A percentile compares a stretch with the other conserved stretches of the same genome.
Conservation (phyloP, 176 grass and related monocot genomes). For the Chrysopogon serrulatus region DNA sequence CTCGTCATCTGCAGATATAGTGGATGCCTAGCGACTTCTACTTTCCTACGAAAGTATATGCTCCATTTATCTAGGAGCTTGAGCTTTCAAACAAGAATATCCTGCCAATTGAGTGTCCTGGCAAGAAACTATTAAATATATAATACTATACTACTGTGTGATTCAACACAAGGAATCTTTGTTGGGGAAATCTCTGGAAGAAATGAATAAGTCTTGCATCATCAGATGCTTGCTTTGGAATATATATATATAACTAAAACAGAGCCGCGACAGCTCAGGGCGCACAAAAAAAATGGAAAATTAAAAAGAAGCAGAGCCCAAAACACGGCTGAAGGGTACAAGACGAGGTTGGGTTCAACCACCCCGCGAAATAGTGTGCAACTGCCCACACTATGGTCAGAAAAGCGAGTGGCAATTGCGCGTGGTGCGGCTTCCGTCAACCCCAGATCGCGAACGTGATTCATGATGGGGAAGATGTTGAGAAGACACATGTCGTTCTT, state of each 20-base stretch:
- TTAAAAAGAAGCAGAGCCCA: too few relatives aligned
- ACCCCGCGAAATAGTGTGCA: neutral
- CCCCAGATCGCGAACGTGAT: neutral
- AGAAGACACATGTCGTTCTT: neutral
- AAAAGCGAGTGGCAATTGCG: neutral
- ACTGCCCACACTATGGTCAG: conserved; percentile 1
- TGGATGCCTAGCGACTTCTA: too few relatives aligned
- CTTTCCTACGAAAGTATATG: too few relatives aligned
- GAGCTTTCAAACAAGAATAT: neutral
- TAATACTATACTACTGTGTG: neutral
- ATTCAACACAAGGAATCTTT: neutral
- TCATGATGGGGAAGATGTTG: neutral
- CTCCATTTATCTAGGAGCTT: neutral
- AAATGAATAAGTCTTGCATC: neutral
- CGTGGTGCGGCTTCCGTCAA: neutral
- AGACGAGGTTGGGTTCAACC: conserved; percentile 8
- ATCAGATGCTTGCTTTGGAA: neutral
- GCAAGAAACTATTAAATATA: neutral
- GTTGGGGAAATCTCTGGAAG: neutral
- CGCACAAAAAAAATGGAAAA: too few relatives aligned
- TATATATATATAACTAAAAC: too few relatives aligned
- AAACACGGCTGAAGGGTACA: neutral
- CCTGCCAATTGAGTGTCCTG: neutral
- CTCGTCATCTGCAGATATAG: too few relatives aligned
- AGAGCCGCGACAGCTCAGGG: neutral